Evolutionary conservation across 2,329 filamentous ascomycete species (phyloP), one percentile per base, ranked within the genome.

Genomic region (Pseudodiploospora longispora): DNA sequence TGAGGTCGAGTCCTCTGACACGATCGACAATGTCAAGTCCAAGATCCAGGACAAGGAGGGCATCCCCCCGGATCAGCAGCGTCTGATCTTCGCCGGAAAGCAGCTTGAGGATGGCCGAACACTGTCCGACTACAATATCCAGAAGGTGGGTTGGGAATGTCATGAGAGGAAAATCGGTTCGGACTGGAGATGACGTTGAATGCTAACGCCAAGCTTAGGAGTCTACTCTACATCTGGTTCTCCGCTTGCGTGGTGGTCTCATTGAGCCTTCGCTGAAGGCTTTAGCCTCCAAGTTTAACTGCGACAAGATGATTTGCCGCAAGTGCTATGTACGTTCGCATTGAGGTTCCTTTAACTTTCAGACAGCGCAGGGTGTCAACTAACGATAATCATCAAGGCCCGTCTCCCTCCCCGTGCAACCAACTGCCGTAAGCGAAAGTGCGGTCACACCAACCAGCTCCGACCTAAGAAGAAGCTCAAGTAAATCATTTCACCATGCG

Each of bases 391-490:
- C 19, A 19, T 36, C 38, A 47, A 80, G 76, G 79, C 80, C 53
- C 90, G 91, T 72, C 89, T 97, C 55, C 91, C 91, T 59, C 91
- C 91, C 60, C 88, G 93, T 83, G 93, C 93, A 65, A 96, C 91
- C 82, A 98, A 98, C 87, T 98, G 93, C 87, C 83, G 90, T 67
- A 97, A 97, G 89, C 90, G 90, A 80, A 97, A 97, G 84, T 97
- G 91, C 76, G 93, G 91, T 55, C 93, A 97, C 85, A 94, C 85
- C 78, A 97, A 97, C 87, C 93, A 98, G 84, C 87, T 98, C 71
- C 88, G 93, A 76, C 93, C 93, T 74, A 98, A 98, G 91, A 98
- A 98, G 90, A 98, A 98, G 91, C 83, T 95, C 71, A 95, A 96
- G 78, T 74, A 72, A 62, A 67, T 63, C 60, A 65, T 64, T 60